These are phyloP conservation scores for Waltergamsia citrina DNA, from an alignment of 2,329 filamentous ascomycete genomes.

Conservation along the genomic window DNA sequence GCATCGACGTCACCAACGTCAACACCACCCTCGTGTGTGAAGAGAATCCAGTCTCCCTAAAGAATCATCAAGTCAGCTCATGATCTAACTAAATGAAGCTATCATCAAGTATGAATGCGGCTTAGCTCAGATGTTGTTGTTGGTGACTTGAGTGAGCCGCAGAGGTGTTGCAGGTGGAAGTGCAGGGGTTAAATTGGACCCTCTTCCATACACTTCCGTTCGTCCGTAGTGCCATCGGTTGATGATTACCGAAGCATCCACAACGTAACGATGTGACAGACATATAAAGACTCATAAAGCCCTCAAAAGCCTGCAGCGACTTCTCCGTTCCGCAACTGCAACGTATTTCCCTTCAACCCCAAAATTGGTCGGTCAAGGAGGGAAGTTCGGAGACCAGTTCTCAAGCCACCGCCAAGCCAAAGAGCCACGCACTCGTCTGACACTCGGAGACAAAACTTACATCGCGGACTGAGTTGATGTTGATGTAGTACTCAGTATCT, in stretches of 20 bases:
- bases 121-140: no score
- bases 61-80: slow-evolving; percentile 5
- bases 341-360: no score
- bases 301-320: no score
- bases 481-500: slow-evolving; percentile 98
- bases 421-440: neutral
- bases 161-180: neutral
- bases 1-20: slow-evolving; percentile 98
- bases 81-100: neutral
- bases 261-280: slow-evolving; percentile 2
- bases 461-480: slow-evolving; percentile 99
- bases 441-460: slow-evolving; percentile 48
- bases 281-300: slow-evolving; percentile 1
- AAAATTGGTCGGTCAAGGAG: no score
- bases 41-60: slow-evolving; percentile 98
- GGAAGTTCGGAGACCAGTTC: no score
- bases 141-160: no score
- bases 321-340: no score
- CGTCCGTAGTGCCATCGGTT: slow-evolving; percentile 20
- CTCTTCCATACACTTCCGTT: slow-evolving; percentile 25
- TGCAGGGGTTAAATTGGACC: slow-evolving; percentile 7
- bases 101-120: neutral
- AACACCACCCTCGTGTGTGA: slow-evolving; percentile 98
- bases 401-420: slow-evolving; percentile 7
- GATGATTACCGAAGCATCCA: slow-evolving; percentile 13